Percentiles rank a stretch among this genome's conserved stretches.
phyloP scores from a whole-genome alignment of 2,329 filamentous ascomycete genomes.

The Sarocladium brachiariae region DNA sequence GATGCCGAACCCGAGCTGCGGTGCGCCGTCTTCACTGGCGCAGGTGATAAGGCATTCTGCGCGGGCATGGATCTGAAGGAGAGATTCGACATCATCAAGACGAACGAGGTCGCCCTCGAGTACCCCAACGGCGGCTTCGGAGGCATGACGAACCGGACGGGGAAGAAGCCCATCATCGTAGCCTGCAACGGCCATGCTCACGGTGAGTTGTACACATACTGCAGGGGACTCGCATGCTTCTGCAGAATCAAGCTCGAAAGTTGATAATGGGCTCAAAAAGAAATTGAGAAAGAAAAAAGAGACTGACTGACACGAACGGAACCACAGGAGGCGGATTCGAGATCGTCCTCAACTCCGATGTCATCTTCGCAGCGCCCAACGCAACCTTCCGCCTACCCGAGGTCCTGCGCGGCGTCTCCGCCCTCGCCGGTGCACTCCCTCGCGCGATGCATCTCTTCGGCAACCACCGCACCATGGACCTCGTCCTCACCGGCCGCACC shows the following conservation, averaged over 20 bases:
- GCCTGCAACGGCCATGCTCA: conserved; percentile 26
- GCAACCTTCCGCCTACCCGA: conserved; percentile 52
- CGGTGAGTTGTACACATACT: no score
- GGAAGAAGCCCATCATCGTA: conserved; percentile 25
- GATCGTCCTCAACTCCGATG: conserved; percentile 39
- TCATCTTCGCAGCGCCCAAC: conserved; percentile 45
- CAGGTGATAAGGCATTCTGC: conserved; percentile 43
- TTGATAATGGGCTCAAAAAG: no score
- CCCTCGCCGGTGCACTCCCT: conserved; percentile 50
- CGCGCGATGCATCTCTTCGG: conserved; percentile 32
- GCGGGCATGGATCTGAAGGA: conserved; percentile 48
- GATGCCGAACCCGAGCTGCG: conserved; percentile 41
- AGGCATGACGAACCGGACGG: conserved; percentile 27
- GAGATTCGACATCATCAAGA: conserved; percentile 25
- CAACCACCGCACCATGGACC: conserved; percentile 27
- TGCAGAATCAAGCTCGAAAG: no score
- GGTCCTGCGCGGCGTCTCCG: conserved; percentile 49
- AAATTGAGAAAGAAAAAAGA: no score
- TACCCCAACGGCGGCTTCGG: conserved; percentile 27
- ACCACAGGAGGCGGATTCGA: conserved; percentile 24
- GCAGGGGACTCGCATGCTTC: no score
- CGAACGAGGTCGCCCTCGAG: conserved; percentile 21
- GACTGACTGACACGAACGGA: background rate
- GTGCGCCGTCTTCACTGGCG: conserved; percentile 45
- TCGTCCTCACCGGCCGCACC: conserved; percentile 22